A percentile compares a stretch with the other conserved stretches of the same genome.
phyloP scores from a whole-genome alignment of 768 basidiomycete genomes.

The Tylopilus plumbeoviolaceoides region DNA sequence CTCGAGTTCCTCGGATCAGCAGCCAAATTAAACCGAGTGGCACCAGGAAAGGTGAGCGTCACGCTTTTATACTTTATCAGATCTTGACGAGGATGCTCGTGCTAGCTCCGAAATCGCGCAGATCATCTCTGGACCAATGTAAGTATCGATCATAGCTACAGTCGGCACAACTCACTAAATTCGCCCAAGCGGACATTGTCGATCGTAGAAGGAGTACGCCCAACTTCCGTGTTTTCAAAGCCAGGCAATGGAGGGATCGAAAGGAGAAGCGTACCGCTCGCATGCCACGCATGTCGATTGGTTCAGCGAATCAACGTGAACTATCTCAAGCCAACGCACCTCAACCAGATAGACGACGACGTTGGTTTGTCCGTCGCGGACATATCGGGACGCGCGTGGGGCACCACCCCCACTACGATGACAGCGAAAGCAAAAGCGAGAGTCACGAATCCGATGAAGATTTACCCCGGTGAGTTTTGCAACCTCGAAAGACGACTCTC shows the following conservation, averaged over 20 bases:
- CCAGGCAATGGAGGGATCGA: slow-evolving; percentile 4
- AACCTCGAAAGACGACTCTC: background rate
- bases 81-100: background rate
- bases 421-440: background rate
- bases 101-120: slow-evolving; percentile 9
- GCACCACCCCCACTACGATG: background rate
- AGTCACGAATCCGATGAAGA: slow-evolving; percentile 1
- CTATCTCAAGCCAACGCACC: background rate
- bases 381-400: slow-evolving; percentile 2
- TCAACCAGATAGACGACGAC: slow-evolving; percentile 5
- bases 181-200: slow-evolving; percentile 8
- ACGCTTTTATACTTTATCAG: background rate
- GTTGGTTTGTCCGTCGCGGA: slow-evolving; percentile 15
- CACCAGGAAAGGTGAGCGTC: slow-evolving; percentile 7
- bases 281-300: slow-evolving; percentile 15
- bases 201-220: slow-evolving; percentile 1
- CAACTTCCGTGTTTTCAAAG: background rate
- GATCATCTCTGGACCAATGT: slow-evolving; percentile 9
- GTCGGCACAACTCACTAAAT: background rate
- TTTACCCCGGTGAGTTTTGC: slow-evolving; percentile 5
- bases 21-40: slow-evolving; percentile 1
- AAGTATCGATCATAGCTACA: background rate
- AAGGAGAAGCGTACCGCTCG: slow-evolving; percentile 15
- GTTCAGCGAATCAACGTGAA: slow-evolving; percentile 5
- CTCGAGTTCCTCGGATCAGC: background rate